A percentile compares a stretch with the other conserved stretches of the same genome.
phyloP scores from a whole-genome alignment of 352 stramenopile genomes.

The Phytophthora sojae region DNA sequence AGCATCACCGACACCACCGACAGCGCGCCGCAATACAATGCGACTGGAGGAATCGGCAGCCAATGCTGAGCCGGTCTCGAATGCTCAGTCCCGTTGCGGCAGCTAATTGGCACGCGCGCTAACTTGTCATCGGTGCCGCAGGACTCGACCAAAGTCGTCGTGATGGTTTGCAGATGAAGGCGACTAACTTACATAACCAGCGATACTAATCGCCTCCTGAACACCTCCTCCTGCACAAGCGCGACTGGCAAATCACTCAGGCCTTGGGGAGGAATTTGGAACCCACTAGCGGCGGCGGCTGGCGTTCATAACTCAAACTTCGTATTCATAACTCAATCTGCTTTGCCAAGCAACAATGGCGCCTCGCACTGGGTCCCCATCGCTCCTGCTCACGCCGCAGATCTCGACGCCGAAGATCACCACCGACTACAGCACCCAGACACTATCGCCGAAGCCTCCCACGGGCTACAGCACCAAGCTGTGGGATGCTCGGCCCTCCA shows the following conservation, averaged over 20 bases:
- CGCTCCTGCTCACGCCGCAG: slow-evolving; percentile 22
- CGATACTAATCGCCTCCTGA: too few species aligned
- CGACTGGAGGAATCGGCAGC: slow-evolving; percentile 25
- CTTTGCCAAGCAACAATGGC: slow-evolving; percentile 22
- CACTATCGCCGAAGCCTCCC: slow-evolving; percentile 16
- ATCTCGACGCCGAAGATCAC: slow-evolving; percentile 23
- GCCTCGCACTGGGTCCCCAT: slow-evolving; percentile 16
- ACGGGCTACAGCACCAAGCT: slow-evolving; percentile 32
- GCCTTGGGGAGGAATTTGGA: slow-evolving; percentile 13
- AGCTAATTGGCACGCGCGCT: slow-evolving; percentile 6
- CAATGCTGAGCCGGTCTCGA: slow-evolving; percentile 14
- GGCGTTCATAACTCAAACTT: too few species aligned
- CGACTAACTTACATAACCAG: slow-evolving; percentile 5
- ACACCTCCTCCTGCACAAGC: neutral
- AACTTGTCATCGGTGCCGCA: slow-evolving; percentile 6
- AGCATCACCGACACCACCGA: neutral
- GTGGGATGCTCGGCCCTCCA: slow-evolving; percentile 57
- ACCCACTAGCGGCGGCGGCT: neutral
- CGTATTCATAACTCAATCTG: slow-evolving; percentile 20
- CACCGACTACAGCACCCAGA: slow-evolving; percentile 28
- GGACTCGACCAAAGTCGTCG: neutral
- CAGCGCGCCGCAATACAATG: neutral
- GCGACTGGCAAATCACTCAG: neutral
- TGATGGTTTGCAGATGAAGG: neutral
- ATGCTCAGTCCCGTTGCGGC: neutral